Evolutionary conservation across 306 rosid genomes (phyloP), one percentile per base, ranked within the genome.

Genomic region (Bauhinia variegata): DNA sequence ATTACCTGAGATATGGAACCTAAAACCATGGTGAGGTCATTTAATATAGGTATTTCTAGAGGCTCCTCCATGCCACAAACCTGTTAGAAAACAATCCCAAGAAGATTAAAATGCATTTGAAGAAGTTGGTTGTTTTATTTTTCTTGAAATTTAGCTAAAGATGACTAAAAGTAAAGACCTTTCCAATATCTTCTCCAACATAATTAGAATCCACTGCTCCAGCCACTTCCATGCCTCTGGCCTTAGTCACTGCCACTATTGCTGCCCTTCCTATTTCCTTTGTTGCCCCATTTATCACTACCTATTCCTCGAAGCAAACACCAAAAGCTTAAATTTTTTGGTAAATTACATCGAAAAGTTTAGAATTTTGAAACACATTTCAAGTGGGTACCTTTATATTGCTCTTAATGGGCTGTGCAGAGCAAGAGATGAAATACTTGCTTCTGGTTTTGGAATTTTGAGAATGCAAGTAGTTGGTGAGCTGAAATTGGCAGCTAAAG

Each of bases 221-320:
- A 38, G 82, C 82, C 16, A 81, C 65, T 23, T 81, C 85, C 85
- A 81, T 81, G 64, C 85, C 82, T 61, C 80, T 77, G 32, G 86
- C 86, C 0, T 78, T 93, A 8, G 84, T 90, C 72, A 93, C 95
- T 54, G 96, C 99, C 62, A 77, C 70, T 7, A 90, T 78, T 37
- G 99, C 97, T 12, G 97, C 97, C 54, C 88, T 86, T 70, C 99
- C 97, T 67, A 93, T 85, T 76, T 93, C 99, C 83, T 93, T 93
- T 8, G 97, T 89, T 63, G 95, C 97, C 64, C 95, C 96, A 80
- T 93, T 93, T 70, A 93, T 75, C 73, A 93, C 84, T 4, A 89
- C 96, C 98, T 86, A 33, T 42, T 44, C 47, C 49, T 19, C 52
- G 63, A 61, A 9, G 28, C 37, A 28, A 33, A 4, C 28, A 46